Evolutionary conservation across 2,329 filamentous ascomycete species (phyloP).

Genomic region (Bertia moriformis): DNA sequence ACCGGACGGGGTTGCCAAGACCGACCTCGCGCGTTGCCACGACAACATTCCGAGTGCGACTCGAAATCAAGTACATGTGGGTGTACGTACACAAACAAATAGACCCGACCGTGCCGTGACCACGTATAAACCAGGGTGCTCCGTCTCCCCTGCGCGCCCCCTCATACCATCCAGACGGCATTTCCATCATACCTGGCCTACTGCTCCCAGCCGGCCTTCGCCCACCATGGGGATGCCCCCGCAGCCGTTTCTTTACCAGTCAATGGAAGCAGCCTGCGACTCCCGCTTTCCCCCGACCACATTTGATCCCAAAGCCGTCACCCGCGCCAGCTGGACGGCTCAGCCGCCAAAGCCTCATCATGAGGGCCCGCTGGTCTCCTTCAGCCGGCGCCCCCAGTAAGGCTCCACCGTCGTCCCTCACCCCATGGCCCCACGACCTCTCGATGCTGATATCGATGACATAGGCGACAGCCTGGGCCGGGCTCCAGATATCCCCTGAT

Average conservation of each 20-base stretch:
- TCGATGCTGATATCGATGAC: not conserved
- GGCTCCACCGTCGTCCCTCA: no score
- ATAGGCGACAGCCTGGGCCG: not conserved
- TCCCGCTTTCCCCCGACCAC: slow-evolving; percentile 33
- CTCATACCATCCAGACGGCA: no score
- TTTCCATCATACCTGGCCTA: no score
- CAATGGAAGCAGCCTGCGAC: slow-evolving; percentile 21
- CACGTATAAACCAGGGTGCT: no score
- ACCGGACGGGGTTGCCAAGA: no score
- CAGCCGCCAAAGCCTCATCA: slow-evolving; percentile 47
- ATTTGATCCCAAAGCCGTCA: slow-evolving; percentile 82
- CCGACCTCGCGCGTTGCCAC: no score
- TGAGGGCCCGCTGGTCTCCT: slow-evolving; percentile 63
- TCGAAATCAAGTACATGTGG: not conserved
- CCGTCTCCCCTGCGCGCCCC: no score
- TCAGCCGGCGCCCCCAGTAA: slow-evolving; percentile 80
- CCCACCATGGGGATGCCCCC: not conserved
- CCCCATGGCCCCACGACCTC: not conserved
- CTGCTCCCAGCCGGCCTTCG: no score
- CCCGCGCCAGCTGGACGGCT: slow-evolving; percentile 61
- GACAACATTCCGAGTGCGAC: slow-evolving; percentile 6
- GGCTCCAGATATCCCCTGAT: not conserved
- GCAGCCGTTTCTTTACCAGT: not conserved
- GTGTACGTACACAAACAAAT: no score
- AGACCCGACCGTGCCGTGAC: no score